Conservation (phyloP, 2,329 filamentous ascomycete genomes). For the Sporothrix euskadiensis region DNA sequence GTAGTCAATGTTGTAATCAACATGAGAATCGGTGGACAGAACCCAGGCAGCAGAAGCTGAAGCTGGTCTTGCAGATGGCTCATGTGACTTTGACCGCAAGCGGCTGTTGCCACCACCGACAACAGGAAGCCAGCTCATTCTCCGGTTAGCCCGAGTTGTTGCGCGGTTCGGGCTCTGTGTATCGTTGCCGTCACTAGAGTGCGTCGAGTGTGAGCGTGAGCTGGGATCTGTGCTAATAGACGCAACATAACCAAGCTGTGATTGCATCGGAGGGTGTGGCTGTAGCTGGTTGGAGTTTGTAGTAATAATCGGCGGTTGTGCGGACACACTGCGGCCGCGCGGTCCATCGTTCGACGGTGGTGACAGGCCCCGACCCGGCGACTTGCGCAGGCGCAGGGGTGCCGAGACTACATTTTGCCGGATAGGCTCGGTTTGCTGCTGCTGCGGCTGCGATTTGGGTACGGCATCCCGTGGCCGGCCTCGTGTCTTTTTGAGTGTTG, state of each 20-base stretch:
- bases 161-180: constrained; percentile 45
- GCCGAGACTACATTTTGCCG: constrained; percentile 26
- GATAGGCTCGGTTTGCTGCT: constrained; percentile 1
- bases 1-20: constrained; percentile 58
- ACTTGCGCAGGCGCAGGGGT: constrained; percentile 35
- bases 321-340: constrained; percentile 52
- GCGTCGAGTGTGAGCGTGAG: constrained; percentile 40
- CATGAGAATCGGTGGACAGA: constrained; percentile 51
- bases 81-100: constrained; percentile 54
- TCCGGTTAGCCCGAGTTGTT: constrained; percentile 46
- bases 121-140: constrained; percentile 57
- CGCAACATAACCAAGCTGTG: constrained; percentile 38
- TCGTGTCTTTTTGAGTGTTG: constrained; percentile 29
- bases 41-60: constrained; percentile 49
- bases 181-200: constrained; percentile 42
- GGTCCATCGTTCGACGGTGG: constrained; percentile 40
- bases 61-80: constrained; percentile 33
- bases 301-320: constrained; percentile 43
- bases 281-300: neutral
- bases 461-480: constrained; percentile 19
- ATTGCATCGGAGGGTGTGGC: constrained; percentile 35
- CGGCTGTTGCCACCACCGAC: constrained; percentile 37
- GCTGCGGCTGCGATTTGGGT: neutral
- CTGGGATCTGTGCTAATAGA: constrained; percentile 37
- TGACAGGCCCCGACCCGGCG: constrained; percentile 35